Base-by-base conservation (phyloP, 805 yeast species). In the Kluyveromyces nonfermentans region DNA sequence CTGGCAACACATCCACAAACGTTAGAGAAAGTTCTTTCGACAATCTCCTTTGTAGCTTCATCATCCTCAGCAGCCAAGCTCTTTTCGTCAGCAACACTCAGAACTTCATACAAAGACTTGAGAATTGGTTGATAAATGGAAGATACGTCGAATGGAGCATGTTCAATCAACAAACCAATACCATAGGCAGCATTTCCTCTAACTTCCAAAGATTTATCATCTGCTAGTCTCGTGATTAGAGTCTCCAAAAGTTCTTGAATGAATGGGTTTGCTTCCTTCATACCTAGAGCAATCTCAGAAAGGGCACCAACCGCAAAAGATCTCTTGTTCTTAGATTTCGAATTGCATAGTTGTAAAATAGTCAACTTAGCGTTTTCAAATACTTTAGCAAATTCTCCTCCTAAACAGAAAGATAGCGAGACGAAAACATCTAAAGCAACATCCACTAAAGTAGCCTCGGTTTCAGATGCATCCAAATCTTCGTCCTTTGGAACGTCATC, bases 1-100 rank as follows among this genome's bases (percentile, higher is more conserved):
- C 98, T 80, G 15, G 96, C 89, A 46, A 89, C 95, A 75, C 97
- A 93, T 36, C 98, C 98, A 64, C 93, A 83, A 4, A 96, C 96
- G 64, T 93, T 93, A 47, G 97, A 96, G 53, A 77, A 78, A 5
- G 94, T 79, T 69, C 95, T 76, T 67, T 82, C 81, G 54, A 85
- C 76, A 47, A 78, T 82, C 51, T 87, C 95, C 57, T 75, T 75
- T 30, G 85, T 73, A 63, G 84, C 90, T 52, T 82, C 94, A 56
- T 80, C 87, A 45, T 70, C 77, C 44, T 67, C 75, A 37, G 60
- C 63, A 39, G 61, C 54, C 17, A 69, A 54, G 45, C 77, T 82
- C 67, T 83, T 84, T 64, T 76, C 79, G 63, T 85, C 86, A 48
- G 87, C 88, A 63, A 82, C 83, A 65, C 77, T 78, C 59, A 93